phyloP scores from a whole-genome alignment of 352 stramenopile species.

The Phytophthora foliorum region DNA sequence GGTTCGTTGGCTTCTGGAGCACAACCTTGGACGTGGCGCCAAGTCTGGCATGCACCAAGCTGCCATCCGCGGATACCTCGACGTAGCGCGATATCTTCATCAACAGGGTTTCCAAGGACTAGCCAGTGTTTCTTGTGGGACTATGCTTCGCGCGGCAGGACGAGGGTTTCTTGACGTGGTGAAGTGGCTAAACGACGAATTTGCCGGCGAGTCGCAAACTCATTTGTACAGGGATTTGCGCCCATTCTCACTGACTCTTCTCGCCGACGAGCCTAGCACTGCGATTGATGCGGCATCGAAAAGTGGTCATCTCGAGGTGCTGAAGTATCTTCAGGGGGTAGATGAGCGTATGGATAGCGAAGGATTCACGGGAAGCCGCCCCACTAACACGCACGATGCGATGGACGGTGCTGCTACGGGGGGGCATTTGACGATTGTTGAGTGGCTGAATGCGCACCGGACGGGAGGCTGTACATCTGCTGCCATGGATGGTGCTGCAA shows the following conservation, averaged over 20 bases:
- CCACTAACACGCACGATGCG: conserved; percentile 31
- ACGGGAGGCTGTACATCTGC: conserved; percentile 28
- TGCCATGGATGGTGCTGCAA: conserved; percentile 37
- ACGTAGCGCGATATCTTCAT: conserved; percentile 32
- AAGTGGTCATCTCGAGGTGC: conserved; percentile 32
- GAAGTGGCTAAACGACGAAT: conserved; percentile 36
- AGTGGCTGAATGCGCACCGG: conserved; percentile 35
- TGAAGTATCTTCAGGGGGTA: conserved; percentile 33
- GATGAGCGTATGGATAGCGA: conserved; percentile 19
- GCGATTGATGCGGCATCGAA: conserved; percentile 41
- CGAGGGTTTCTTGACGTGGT: conserved; percentile 41
- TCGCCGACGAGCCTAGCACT: conserved; percentile 34
- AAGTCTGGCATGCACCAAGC: conserved; percentile 42
- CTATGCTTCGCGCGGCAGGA: conserved; percentile 41
- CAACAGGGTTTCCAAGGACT: conserved; percentile 32
- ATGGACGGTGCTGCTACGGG: conserved; percentile 40
- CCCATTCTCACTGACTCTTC: conserved; percentile 31
- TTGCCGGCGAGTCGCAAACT: conserved; percentile 12
- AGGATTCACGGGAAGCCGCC: conserved; percentile 7
- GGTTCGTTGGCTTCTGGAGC: conserved; percentile 33
- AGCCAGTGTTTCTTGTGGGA: conserved; percentile 33
- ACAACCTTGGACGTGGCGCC: conserved; percentile 37
- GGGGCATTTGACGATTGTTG: conserved; percentile 35
- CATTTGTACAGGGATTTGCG: conserved; percentile 37
- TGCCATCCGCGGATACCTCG: conserved; percentile 35